Base-by-base conservation (phyloP, 768 basidiomycete genomes). In the Xerocomellus amylosporus region DNA sequence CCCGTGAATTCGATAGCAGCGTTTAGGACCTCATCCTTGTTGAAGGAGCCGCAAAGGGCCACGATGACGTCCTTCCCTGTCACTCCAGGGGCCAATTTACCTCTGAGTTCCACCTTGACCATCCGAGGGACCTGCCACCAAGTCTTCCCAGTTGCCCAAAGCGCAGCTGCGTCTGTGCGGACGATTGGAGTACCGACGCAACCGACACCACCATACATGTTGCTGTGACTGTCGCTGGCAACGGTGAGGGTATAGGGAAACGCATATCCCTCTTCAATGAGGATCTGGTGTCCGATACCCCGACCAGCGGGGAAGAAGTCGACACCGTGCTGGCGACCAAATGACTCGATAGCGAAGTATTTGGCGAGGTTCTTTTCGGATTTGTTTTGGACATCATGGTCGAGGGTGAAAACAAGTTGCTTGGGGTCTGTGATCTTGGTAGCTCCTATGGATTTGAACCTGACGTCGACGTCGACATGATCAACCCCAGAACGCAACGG, bases 101-200 rank as follows among this genome's bases (percentile, higher is more conserved):
- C 96, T 53, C 79, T 82, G 46, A 99, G 77, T 64, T 97, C 93
- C 57, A 98, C 96, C 55, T 90, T 93, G 69, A 99, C 84, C 83
- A 98, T 94, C 5, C 93, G 84, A 14, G 97, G 97, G 33, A 99
- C 87, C 73, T 98, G 97, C 97, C 96, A 98, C 97, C 97, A 99
- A 1, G 97, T 98, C 70, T 90, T 92, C 20, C 95, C 94, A 0
- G 97, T 98, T 13, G 97, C 93, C 97, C 97, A 99, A 12, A 99
- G 80, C 20, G 90, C 96, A 0, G 93, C 93, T 20, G 91, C 90
- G 60, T 96, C 93, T 13, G 93, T 98, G 46, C 97, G 84, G 7
- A 98, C 97, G 58, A 98, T 97, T 0, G 97, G 93, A 0, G 97
- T 99, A 3, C 97, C 97, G 4, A 99, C 85, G 65, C 95, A 96